Evolutionary conservation across 805 yeast species (phyloP).

Genomic region (Ogataea minuta): DNA sequence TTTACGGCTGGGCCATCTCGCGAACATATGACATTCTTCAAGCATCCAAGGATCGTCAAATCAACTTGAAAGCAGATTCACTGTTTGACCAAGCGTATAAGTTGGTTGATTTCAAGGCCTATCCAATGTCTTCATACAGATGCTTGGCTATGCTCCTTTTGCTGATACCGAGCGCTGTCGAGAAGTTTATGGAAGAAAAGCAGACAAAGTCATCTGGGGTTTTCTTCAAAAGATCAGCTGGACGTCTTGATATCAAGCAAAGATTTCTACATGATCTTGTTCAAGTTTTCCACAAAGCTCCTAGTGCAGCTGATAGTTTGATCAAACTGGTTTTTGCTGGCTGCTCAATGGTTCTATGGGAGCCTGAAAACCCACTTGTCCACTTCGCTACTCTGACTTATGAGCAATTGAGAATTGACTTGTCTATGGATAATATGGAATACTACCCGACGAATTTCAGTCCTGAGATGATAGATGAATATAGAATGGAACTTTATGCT

Average conservation of each 20-base stretch:
- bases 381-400: conserved; percentile 28
- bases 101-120: conserved; percentile 30
- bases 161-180: conserved; percentile 33
- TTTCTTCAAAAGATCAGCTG: conserved; percentile 26
- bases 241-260: conserved; percentile 23
- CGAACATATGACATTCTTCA: conserved; percentile 45
- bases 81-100: conserved; percentile 38
- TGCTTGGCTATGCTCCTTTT: conserved; percentile 36
- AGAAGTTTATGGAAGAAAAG: conserved; percentile 26
- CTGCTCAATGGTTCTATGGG: conserved; percentile 27
- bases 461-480: conserved; percentile 17
- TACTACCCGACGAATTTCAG: conserved; percentile 23
- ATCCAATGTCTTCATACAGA: conserved; percentile 30
- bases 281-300: conserved; percentile 23
- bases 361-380: conserved; percentile 29
- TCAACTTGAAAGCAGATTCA: conserved; percentile 30
- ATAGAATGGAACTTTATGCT: conserved; percentile 29
- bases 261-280: conserved; percentile 27
- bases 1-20: conserved; percentile 49
- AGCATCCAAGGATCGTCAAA: conserved; percentile 13
- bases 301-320: conserved; percentile 32
- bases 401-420: conserved; percentile 24
- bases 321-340: conserved; percentile 35
- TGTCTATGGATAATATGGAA: conserved; percentile 31
- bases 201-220: conserved; percentile 22